Evolutionary conservation across 148 eudicot species (phyloP), one percentile per base, ranked within the genome.

Genomic region (Nyssa sinensis): DNA sequence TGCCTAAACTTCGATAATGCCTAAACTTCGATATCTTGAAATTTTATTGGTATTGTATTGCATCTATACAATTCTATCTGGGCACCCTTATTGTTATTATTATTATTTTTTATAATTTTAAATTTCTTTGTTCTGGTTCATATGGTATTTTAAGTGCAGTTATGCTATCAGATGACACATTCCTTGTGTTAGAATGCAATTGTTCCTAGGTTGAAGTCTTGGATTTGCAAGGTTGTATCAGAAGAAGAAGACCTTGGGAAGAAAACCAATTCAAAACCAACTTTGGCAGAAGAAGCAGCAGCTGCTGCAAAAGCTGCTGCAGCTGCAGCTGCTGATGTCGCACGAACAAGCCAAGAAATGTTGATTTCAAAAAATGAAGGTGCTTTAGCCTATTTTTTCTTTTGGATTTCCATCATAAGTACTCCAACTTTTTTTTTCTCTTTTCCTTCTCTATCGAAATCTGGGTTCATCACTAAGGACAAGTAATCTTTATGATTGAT

Each of bases 271-370:
- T 35, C 76, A 63, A 88, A 83, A 69, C 91, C 92, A 21, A 92
- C 81, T 76, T 61, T 85, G 70, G 92, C 87, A 55, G 89, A 92
- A 83, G 97, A 92, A 87, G 88, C 93, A 58, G 83, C 96, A 2
- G 91, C 97, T 71, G 97, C 98, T 61, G 98, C 98, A 78, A 94
- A 94, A 82, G 85, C 97, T 51, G 94, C 95, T 6, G 95, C 97
- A 7, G 87, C 89, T 2, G 95, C 98, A 3, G 97, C 98, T 35
- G 81, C 98, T 77, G 97, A 92, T 79, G 91, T 90, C 66, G 97
- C 97, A 7, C 89, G 85, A 69, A 88, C 90, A 28, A 92, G 92
- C 80, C 96, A 90, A 80, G 97, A 92, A 67, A 90, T 94, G 92
- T 65, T 90, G 85, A 73, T 83, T 7, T 72, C 91, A 32, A 90